Evolutionary conservation across 2,329 filamentous ascomycete genomes (phyloP).

Genomic region (Ophiosphaerella korrae): DNA sequence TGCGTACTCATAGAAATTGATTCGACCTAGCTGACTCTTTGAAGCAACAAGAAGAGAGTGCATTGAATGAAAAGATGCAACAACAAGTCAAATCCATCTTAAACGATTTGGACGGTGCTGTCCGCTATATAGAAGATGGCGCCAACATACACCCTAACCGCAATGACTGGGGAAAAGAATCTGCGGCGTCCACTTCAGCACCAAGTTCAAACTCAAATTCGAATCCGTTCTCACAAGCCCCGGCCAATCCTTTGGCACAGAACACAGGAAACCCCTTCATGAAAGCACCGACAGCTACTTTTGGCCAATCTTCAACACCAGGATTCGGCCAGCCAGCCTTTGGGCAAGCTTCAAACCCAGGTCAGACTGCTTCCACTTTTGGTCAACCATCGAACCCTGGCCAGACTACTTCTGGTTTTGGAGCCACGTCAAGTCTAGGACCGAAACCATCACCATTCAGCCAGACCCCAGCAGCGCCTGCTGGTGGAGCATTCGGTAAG

Average conservation of each 20-base stretch:
- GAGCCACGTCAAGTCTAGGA: conserved; percentile 42
- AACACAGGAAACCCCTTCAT: conserved; percentile 43
- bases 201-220: conserved; percentile 9
- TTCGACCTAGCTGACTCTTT: conserved; percentile 14
- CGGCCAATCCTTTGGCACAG: conserved; percentile 22
- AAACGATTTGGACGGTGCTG: conserved; percentile 71
- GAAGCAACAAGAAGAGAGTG: conserved; percentile 65
- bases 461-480: conserved; percentile 34
- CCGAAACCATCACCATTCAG: conserved; percentile 37
- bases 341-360: conserved; percentile 45
- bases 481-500: conserved; percentile 48
- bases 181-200: conserved; percentile 11
- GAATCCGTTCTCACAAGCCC: conserved; percentile 34
- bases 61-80: conserved; percentile 65
- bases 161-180: conserved; percentile 37
- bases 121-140: conserved; percentile 45
- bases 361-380: conserved; percentile 39
- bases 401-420: conserved; percentile 44
- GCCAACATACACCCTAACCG: conserved; percentile 43
- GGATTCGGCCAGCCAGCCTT: conserved; percentile 41
- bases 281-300: conserved; percentile 44
- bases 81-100: conserved; percentile 75
- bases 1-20: conserved; percentile 40
- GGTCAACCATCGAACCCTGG: conserved; percentile 45
- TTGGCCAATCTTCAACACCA: conserved; percentile 49